phyloP scores from a whole-genome alignment of 129 eudicot species.

The Pseudognaphalium luteoalbum region DNA sequence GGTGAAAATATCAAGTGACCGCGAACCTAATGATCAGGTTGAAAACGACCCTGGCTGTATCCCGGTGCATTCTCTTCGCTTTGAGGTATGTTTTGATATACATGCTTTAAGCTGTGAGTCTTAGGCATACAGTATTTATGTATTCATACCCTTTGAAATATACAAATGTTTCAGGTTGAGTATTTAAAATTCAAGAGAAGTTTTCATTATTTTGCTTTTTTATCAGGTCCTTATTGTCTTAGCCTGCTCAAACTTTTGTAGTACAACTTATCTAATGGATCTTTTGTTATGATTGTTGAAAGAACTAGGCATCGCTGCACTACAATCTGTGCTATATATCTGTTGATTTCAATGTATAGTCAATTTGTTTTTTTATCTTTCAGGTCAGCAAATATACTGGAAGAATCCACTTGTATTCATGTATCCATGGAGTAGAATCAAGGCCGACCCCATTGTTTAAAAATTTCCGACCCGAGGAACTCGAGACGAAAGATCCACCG shows the following conservation, averaged over 20 bases:
- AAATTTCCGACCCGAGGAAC: slow-evolving; percentile 78
- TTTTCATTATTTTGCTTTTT: not conserved
- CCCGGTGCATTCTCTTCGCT: slow-evolving; percentile 52
- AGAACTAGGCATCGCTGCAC: not conserved
- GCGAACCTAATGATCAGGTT: slow-evolving; percentile 28
- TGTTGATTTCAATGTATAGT: not conserved
- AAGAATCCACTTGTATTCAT: slow-evolving; percentile 87
- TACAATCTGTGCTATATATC: not conserved
- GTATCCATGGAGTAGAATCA: slow-evolving; percentile 62
- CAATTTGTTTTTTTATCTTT: not conserved
- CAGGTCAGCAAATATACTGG: slow-evolving; percentile 96
- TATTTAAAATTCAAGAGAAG: not conserved
- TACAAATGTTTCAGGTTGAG: not conserved
- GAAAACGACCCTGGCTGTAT: slow-evolving; percentile 36
- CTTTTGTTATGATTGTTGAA: not conserved
- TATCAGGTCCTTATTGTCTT: slow-evolving; percentile 2
- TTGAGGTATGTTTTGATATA: slow-evolving; percentile 45
- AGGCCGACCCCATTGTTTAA: slow-evolving; percentile 74
- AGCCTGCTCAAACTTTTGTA: not conserved
- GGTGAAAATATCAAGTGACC: slow-evolving; percentile 19
- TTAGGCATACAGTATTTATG: not conserved
- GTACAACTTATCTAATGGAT: not conserved
- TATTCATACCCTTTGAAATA: not conserved
- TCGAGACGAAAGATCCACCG: slow-evolving; percentile 37
- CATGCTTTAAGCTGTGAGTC: not conserved